Evolutionary conservation across 1,284 basidiomycete genomes (phyloP).

Genomic region (Rhodotorula sp.): DNA sequence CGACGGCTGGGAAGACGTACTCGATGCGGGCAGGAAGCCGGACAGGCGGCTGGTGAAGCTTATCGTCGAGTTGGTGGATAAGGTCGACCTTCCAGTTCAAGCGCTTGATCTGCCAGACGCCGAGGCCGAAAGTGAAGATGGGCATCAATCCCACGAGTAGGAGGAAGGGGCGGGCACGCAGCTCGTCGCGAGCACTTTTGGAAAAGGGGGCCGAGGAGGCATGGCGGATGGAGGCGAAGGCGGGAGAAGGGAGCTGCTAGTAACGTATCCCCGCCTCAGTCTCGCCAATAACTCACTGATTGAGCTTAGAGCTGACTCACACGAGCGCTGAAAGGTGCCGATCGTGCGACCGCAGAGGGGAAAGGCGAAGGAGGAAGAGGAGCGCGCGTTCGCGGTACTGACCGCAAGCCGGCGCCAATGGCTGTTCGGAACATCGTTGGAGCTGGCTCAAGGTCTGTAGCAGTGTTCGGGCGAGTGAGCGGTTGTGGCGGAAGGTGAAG

Average conservation of each 20-base stretch:
- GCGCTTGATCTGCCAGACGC: slow-evolving; percentile 86
- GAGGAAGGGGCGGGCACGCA: slow-evolving; percentile 54
- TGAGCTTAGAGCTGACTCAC: too few species aligned
- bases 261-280: too few species aligned
- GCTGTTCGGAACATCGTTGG: too few species aligned
- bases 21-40: slow-evolving; percentile 80
- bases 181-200: slow-evolving; percentile 45
- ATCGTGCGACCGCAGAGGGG: not conserved
- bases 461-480: too few species aligned
- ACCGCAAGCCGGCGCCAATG: too few species aligned
- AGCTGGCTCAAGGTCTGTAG: too few species aligned
- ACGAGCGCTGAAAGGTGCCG: not conserved
- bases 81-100: slow-evolving; percentile 92
- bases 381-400: not conserved
- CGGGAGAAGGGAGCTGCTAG: not conserved
- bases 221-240: not conserved
- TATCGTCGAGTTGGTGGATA: slow-evolving; percentile 91
- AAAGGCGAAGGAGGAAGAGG: not conserved
- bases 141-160: slow-evolving; percentile 81
- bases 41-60: slow-evolving; percentile 77
- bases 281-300: too few species aligned
- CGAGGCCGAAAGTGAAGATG: slow-evolving; percentile 84
- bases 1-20: slow-evolving; percentile 52
- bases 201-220: slow-evolving; percentile 18
- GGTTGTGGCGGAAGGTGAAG: too few species aligned